phyloP scores from a whole-genome alignment of 768 basidiomycete genomes.

The Kwoniella bestiolae region DNA sequence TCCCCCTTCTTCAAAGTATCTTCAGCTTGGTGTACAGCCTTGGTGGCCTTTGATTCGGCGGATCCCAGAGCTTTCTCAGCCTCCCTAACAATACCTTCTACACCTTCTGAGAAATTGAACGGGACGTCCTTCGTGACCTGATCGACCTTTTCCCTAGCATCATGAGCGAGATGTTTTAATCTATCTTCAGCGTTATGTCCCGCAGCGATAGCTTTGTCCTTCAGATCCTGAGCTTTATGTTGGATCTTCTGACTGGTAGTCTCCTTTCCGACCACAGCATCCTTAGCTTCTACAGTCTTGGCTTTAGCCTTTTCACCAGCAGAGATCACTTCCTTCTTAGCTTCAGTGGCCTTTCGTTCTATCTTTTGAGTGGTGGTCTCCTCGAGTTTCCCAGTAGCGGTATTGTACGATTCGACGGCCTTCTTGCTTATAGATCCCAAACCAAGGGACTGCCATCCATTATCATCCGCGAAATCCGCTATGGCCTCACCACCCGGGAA shows the following conservation, averaged over 20 bases:
- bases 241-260: constrained; percentile 21
- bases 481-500: constrained; percentile 78
- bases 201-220: constrained; percentile 46
- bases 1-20: constrained; percentile 15
- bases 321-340: constrained; percentile 24
- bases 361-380: constrained; percentile 25
- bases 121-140: constrained; percentile 33
- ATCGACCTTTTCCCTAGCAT: constrained; percentile 42
- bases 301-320: constrained; percentile 29
- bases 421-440: constrained; percentile 57
- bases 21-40: constrained; percentile 29
- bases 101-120: constrained; percentile 64
- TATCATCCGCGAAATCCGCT: constrained; percentile 78
- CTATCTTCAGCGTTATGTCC: constrained; percentile 62
- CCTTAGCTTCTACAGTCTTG: constrained; percentile 22
- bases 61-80: constrained; percentile 70
- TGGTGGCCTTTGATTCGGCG: constrained; percentile 46
- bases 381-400: constrained; percentile 16
- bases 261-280: constrained; percentile 19
- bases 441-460: constrained; percentile 78
- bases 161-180: constrained; percentile 54
- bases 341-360: constrained; percentile 22
- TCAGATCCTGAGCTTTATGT: constrained; percentile 32
- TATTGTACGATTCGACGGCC: constrained; percentile 29
- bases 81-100: constrained; percentile 69